Conservation (phyloP, 2,329 filamentous ascomycete genomes). For the Aspergillus arachidicola region DNA sequence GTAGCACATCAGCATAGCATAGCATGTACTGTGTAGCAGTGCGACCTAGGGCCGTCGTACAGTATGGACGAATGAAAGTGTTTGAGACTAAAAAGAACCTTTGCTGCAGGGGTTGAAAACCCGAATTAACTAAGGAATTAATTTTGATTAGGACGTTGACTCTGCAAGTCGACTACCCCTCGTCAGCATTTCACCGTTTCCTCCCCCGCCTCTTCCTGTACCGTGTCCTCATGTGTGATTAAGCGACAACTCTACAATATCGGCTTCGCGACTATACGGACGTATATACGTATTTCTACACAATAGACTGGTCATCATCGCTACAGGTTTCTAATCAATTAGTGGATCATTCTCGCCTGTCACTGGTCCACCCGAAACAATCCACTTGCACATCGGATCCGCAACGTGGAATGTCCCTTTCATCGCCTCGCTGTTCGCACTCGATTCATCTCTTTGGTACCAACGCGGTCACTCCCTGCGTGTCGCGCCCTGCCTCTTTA, state of each 20-base stretch:
- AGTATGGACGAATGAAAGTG: background rate
- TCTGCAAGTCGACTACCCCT: background rate
- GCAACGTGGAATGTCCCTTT: constrained; percentile 24
- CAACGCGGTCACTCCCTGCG: constrained; percentile 17
- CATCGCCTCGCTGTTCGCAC: constrained; percentile 15
- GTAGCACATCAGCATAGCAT: background rate
- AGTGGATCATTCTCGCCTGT: background rate
- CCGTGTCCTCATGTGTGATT: background rate
- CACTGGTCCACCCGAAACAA: constrained; percentile 3
- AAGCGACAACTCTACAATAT: background rate
- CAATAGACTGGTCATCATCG: background rate
- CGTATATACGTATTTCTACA: background rate
- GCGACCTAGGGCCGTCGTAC: background rate
- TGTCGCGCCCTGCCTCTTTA: constrained; percentile 15
- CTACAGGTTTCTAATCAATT: background rate
- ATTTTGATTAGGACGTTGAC: background rate
- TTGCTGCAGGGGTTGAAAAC: background rate
- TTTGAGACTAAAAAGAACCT: background rate
- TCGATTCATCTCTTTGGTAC: constrained; percentile 14
- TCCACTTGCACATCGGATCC: constrained; percentile 3
- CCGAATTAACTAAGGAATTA: background rate
- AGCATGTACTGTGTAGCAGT: background rate
- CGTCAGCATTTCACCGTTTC: background rate
- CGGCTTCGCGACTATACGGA: background rate
- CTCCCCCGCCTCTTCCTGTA: background rate